Evolutionary conservation across 768 basidiomycete genomes (phyloP).

Genomic region (Tephrocybe sp.): DNA sequence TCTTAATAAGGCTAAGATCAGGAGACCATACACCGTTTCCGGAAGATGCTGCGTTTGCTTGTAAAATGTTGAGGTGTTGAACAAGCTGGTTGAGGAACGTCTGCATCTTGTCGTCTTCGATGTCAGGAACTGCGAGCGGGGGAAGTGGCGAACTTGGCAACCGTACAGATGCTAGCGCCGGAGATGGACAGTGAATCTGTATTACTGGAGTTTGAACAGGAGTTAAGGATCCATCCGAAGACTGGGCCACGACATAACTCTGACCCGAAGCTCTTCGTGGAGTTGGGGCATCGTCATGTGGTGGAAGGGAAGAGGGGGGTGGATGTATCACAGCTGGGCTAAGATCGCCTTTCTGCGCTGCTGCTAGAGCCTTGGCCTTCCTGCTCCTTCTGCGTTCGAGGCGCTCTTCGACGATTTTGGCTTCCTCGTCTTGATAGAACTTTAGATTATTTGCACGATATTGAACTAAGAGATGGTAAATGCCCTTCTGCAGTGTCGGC

Average conservation of each 20-base stretch:
- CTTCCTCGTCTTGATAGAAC: conserved; percentile 73
- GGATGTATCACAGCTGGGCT: conserved; percentile 23
- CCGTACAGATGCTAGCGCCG: conserved; percentile 27
- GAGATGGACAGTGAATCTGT: conserved; percentile 19
- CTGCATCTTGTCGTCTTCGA: conserved; percentile 76
- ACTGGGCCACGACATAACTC: conserved; percentile 16
- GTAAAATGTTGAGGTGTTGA: conserved; percentile 75
- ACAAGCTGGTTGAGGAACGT: conserved; percentile 85
- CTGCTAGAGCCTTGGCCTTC: conserved; percentile 26
- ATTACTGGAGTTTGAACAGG: conserved; percentile 11
- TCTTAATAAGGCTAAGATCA: conserved; percentile 13
- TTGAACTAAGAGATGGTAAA: conserved; percentile 86
- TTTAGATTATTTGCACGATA: conserved; percentile 79
- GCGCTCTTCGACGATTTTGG: conserved; percentile 35
- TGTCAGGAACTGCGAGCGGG: conserved; percentile 60
- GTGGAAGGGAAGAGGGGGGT: conserved; percentile 43
- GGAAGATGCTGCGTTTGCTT: conserved; percentile 43
- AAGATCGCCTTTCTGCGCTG: conserved; percentile 23
- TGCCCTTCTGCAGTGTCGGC: conserved; percentile 93
- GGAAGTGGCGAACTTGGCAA: conserved; percentile 33
- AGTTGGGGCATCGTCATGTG: conserved; percentile 60
- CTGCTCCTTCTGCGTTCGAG: conserved; percentile 34
- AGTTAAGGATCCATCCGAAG: conserved; percentile 20
- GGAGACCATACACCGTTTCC: conserved; percentile 17
- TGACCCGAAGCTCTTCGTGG: conserved; percentile 52